These are phyloP conservation scores for Francoa sonchifolia DNA, from an alignment of 441 rosid species.

Conservation along the genomic window DNA sequence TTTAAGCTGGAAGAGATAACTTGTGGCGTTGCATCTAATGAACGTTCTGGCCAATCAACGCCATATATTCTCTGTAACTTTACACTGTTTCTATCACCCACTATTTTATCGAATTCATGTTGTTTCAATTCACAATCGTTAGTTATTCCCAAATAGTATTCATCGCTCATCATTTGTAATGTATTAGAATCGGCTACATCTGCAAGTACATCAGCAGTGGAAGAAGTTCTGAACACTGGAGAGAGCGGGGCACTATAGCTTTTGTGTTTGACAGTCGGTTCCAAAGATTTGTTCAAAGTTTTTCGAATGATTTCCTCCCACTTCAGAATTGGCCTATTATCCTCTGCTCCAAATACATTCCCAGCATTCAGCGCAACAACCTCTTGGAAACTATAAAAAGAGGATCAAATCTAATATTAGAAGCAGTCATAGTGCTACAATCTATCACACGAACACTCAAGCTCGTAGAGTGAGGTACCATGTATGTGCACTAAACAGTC, in stretches of 20 bases:
- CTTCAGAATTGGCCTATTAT: constrained; percentile 61
- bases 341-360: constrained; percentile 93
- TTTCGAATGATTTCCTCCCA: constrained; percentile 91
- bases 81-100: constrained; percentile 24
- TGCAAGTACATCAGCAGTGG: constrained; percentile 60
- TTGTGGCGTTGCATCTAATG: constrained; percentile 60
- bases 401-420: constrained; percentile 5
- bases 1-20: constrained; percentile 38
- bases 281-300: constrained; percentile 58
- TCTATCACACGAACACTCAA: too few species aligned
- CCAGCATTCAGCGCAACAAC: constrained; percentile 95
- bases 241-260: constrained; percentile 90
- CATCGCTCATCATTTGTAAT: constrained; percentile 31
- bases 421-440: neutral
- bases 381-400: constrained; percentile 67
- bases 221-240: constrained; percentile 59
- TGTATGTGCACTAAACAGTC: too few species aligned
- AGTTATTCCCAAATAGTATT: constrained; percentile 15
- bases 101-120: constrained; percentile 15
- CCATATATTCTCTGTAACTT: constrained; percentile 36
- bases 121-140: constrained; percentile 17
- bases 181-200: constrained; percentile 42
- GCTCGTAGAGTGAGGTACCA: too few species aligned
- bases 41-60: constrained; percentile 69
- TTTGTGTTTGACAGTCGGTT: constrained; percentile 48